Evolutionary conservation across 2,329 filamentous ascomycete genomes (phyloP).

Genomic region (Tolypocladium paradoxum): DNA sequence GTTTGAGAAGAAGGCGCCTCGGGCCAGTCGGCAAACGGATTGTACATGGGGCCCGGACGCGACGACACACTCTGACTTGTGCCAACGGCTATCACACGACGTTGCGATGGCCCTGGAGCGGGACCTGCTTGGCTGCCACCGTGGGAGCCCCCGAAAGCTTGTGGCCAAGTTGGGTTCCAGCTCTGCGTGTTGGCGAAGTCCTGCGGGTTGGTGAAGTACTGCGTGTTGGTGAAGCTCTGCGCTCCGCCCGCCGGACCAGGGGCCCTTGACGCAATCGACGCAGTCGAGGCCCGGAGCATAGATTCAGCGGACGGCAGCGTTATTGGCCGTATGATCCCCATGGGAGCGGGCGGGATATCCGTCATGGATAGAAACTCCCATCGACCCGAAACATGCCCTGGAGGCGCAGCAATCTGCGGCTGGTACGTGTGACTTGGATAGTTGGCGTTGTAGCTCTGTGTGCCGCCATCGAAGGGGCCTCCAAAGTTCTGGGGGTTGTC

Average conservation of each 20-base stretch:
- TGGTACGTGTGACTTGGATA: background rate
- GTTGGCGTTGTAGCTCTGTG: background rate
- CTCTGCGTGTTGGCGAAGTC: background rate
- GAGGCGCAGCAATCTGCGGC: background rate
- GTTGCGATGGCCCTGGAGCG: background rate
- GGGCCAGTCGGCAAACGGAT: background rate
- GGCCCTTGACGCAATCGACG: background rate
- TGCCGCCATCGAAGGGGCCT: background rate
- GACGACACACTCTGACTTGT: background rate
- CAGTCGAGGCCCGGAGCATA: too few relatives aligned
- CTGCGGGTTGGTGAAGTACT: too few relatives aligned
- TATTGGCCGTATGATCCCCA: background rate
- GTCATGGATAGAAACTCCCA: background rate
- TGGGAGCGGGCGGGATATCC: background rate
- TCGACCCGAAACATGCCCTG: background rate
- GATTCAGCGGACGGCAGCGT: background rate
- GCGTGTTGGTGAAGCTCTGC: background rate
- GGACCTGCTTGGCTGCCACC: background rate
- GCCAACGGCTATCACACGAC: background rate
- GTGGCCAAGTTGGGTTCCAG: background rate
- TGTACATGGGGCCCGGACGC: background rate
- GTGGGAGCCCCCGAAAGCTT: background rate
- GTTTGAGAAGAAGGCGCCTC: background rate
- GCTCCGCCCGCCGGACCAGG: fast-evolving
- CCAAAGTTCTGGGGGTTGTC: too few relatives aligned